Conservation (phyloP, 1,139 yeast species). For the Pichia sp. region DNA sequence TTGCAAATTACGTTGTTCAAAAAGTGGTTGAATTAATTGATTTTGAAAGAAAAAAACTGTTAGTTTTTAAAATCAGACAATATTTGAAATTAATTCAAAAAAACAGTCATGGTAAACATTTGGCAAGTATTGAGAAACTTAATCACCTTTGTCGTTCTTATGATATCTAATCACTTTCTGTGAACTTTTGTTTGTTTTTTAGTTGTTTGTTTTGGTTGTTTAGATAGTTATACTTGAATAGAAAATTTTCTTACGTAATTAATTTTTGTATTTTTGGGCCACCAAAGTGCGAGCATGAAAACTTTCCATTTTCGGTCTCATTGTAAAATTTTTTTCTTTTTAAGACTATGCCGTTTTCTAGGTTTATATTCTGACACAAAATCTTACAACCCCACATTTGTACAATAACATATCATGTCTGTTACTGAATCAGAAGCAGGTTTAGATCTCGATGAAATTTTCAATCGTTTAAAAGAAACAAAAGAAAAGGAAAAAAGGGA, state of each 20-base stretch:
- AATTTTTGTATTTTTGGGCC: too few species aligned
- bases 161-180: slow-evolving; percentile 5
- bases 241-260: too few species aligned
- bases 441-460: slow-evolving; percentile 25
- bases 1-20: slow-evolving; percentile 94
- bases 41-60: slow-evolving; percentile 56
- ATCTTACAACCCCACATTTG: too few species aligned
- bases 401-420: neutral
- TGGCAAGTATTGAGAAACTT: slow-evolving; percentile 81
- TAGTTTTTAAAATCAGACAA: slow-evolving; percentile 57
- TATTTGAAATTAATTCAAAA: slow-evolving; percentile 55
- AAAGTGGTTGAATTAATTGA: slow-evolving; percentile 80
- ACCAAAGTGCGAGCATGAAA: too few species aligned
- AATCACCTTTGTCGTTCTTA: slow-evolving; percentile 39
- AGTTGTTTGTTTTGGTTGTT: slow-evolving; percentile 1
- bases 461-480: slow-evolving; percentile 18
- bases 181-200: neutral
- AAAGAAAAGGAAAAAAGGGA: slow-evolving; percentile 2
- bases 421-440: slow-evolving; percentile 1
- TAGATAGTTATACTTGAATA: too few species aligned
- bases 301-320: too few species aligned
- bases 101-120: slow-evolving; percentile 68
- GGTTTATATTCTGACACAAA: too few species aligned
- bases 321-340: too few species aligned
- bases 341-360: too few species aligned